Base-by-base conservation (phyloP, 306 rosid species). In the Acacia acuminata region DNA sequence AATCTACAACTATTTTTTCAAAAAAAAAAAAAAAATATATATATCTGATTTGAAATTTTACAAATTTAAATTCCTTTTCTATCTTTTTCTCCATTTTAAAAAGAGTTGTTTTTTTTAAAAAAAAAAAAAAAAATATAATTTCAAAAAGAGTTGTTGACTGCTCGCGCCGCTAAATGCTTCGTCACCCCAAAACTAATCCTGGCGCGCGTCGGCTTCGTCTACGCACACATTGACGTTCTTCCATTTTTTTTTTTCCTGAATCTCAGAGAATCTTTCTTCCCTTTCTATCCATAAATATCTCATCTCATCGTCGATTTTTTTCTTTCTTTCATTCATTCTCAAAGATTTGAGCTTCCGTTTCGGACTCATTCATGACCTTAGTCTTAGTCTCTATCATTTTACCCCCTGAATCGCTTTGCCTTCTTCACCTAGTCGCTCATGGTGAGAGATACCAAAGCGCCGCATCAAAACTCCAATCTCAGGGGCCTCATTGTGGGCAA, bases 401-500 rank as follows among this genome's bases (percentile, higher is more conserved):
- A 10, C 34, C 4, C 64, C 69, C 40, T 71, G 71, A 16, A 75
- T 25, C 67, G 40, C 75, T 60, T 42, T 47, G 34, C 71, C 70
- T 10, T 36, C 24, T 45, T 50, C 27, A 15, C 64, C 81, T 43
- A 71, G 25, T 43, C 44, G 25, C 73, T 17, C 73, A 89, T 91
- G 96, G 93, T 81, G 85, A 89, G 86, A 67, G 91, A 87, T 78
- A 77, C 61, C 63, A 80, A 64, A 19, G 42, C 42, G 4, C 67
- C 84, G 20, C 74, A 84, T 9, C 83, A 45, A 24, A 68, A 55
- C 75, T 20, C 85, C 84, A 77, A 58, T 72, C 85, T 70, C 64
- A 79, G 87, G 4, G 96, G 90, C 75, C 87, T 96, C 22, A 67
- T 94, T 27, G 93, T 87, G 22, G 99, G 99, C 50, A 90, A 90